Conservation (phyloP, 495 filamentous ascomycete genomes). For the Talaromyces stipitatus region DNA sequence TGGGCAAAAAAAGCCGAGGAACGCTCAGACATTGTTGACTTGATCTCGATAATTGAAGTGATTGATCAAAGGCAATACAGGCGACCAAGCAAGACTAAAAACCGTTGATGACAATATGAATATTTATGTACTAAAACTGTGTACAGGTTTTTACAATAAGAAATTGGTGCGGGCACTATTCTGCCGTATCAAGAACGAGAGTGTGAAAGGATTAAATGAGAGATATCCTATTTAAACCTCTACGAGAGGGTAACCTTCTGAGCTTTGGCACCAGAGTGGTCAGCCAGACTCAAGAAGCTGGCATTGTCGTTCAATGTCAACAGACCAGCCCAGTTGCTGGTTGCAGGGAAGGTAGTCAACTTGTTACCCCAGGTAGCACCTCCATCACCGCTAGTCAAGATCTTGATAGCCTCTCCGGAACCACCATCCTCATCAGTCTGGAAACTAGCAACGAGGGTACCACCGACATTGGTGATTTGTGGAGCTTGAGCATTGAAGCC, state of each 20-base stretch:
- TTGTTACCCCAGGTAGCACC: conserved; percentile 32
- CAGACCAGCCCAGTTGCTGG: conserved; percentile 36
- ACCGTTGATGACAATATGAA: too few species aligned
- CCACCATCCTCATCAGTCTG: conserved; percentile 42
- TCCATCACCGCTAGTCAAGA: conserved; percentile 30
- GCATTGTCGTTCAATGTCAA: conserved; percentile 21
- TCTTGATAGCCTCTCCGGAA: conserved; percentile 14
- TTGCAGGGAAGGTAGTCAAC: conserved; percentile 22
- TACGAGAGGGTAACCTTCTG: conserved; percentile 9
- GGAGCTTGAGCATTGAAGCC: conserved; percentile 40
- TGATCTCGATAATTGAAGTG: too few species aligned
- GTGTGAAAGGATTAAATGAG: too few species aligned
- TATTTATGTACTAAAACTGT: too few species aligned
- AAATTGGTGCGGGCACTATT: too few species aligned
- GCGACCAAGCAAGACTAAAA: too few species aligned
- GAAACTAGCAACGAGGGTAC: conserved; percentile 40
- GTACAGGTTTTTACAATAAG: too few species aligned
- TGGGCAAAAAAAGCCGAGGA: too few species aligned
- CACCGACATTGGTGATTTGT: conserved; percentile 41
- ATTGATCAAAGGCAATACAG: too few species aligned
- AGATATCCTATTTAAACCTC: too few species aligned
- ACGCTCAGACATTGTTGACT: too few species aligned
- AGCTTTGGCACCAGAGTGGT: conserved; percentile 24
- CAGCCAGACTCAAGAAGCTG: conserved; percentile 29
- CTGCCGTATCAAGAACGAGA: too few species aligned